Evolutionary conservation across 1,139 yeast genomes (phyloP), one percentile per base, ranked within the genome.

Genomic region (Geotrichum fermentans): DNA sequence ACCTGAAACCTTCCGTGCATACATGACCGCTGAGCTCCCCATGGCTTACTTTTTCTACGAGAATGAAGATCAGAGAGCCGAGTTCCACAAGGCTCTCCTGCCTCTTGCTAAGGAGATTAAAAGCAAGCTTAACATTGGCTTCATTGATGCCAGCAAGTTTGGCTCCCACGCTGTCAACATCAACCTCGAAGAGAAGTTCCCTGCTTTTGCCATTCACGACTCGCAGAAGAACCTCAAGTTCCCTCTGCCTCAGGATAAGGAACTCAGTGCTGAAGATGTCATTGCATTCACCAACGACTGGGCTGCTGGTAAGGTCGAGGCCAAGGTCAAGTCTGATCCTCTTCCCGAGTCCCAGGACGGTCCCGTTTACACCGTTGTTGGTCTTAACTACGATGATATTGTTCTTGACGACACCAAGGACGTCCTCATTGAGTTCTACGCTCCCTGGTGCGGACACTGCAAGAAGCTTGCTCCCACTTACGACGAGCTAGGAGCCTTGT

Each of bases 391-490:
- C 70, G 82, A 83, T 43, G 78, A 78, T 32, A 71, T 87, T 55
- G 77, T 87, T 54, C 72, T 74, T 35, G 90, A 89, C 64, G 71
- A 73, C 46, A 68, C 76, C 52, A 88, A 87, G 75, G 97, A 92
- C 68, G 90, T 92, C 47, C 74, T 92, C 59, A 90, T 92, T 59
- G 88, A 90, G 74, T 90, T 86, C 73, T 92, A 87, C 66, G 98
- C 98, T 51, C 96, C 96, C 71, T 92, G 98, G 98, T 90, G 98
- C 75, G 97, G 97, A 45, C 97, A 90, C 77, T 90, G 98, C 78
- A 90, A 90, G 78, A 87, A 79, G 71, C 77, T 90, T 70, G 96
- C 96, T 52, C 98, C 98, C 65, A 76, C 74, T 53, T 92, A 83
- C 75, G 96, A 86, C 66, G 94, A 88, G 67, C 78, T 92, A 60